Base-by-base conservation (phyloP, 352 stramenopile genomes). In the Elongisporangium anandrum region DNA sequence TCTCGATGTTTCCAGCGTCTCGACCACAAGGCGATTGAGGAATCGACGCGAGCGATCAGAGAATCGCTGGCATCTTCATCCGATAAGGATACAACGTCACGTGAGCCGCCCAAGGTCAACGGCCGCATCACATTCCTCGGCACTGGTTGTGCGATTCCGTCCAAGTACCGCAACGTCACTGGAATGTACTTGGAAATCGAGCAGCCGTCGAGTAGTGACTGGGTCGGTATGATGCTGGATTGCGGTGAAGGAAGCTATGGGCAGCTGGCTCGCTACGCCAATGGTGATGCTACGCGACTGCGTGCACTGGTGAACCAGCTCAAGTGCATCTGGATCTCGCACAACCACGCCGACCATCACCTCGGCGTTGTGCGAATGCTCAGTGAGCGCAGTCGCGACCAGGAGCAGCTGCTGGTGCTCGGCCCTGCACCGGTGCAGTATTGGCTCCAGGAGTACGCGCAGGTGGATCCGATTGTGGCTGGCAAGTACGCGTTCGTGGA, bases 91-190 rank as follows among this genome's bases (percentile, higher is more conserved):
- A 1, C 19, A 4, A 24, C 22, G 5, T 26, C 15, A 2, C 26
- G 34, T 3, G 12, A 41, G 17, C 56, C 34, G 7, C 20, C 50
- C 19, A 59, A 61, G 19, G 55, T 78, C 15, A 56, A 74, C n/a
- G 80, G 80, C 4, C 69, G 75, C 0, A 79, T 99, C 59, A 95
- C 93, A 13, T 99, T 99, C 61, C 83, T 98, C 1, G 97, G 97
- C 21, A 99, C 97, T 0, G 97, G 97, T 0, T 98, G 92, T 21
- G 97, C 97, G 23, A 92, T 99, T 23, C 97, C 97, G 39, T 99
- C 95, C 61, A 99, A 99, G 73, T 98, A 99, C 68, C 89, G 97
- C 57, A 99, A 99, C 76, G 97, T 99, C 38, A 98, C 89, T 2
- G 93, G 93, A 39, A 99, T 98, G 63, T 96, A 97, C 62, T 49